Evolutionary conservation across 2,329 filamentous ascomycete genomes (phyloP).

Genomic region (Aspergillus fumigatus): DNA sequence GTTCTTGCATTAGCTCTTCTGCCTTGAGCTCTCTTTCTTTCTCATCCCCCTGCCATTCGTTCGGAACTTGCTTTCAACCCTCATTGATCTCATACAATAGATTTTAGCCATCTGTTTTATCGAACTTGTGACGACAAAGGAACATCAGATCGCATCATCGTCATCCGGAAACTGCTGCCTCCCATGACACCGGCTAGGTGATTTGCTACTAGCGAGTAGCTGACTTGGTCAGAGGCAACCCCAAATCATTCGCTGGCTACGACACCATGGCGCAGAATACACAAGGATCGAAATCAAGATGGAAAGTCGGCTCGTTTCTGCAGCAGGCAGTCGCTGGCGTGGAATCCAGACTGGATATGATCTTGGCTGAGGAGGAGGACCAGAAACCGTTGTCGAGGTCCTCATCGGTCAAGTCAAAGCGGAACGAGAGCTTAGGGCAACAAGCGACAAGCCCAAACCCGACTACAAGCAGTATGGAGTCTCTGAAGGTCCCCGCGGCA

Average conservation of each 20-base stretch:
- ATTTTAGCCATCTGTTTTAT: background rate
- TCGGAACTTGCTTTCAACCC: background rate
- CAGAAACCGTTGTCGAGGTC: slow-evolving; percentile 19
- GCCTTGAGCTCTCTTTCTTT: slow-evolving; percentile 1
- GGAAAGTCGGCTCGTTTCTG: slow-evolving; percentile 66
- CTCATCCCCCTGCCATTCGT: slow-evolving; percentile 5
- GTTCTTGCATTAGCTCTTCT: background rate
- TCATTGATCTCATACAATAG: background rate
- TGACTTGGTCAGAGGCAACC: background rate
- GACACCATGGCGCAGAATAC: slow-evolving; percentile 31
- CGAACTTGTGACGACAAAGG: slow-evolving; percentile 9
- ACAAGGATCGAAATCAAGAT: slow-evolving; percentile 54
- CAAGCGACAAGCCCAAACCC: slow-evolving; percentile 19
- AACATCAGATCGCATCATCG: slow-evolving; percentile 5
- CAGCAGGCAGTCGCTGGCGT: slow-evolving; percentile 90
- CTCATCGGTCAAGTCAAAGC: slow-evolving; percentile 26
- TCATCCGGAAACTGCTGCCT: slow-evolving; percentile 5
- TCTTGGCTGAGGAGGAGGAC: slow-evolving; percentile 69
- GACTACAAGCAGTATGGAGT: slow-evolving; percentile 26
- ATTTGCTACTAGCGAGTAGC: slow-evolving; percentile 11
- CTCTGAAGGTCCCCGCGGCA: background rate
- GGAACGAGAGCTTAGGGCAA: slow-evolving; percentile 28
- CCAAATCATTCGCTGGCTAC: background rate
- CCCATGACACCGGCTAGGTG: slow-evolving; percentile 6
- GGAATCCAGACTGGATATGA: slow-evolving; percentile 86